Evolutionary conservation across 2,329 filamentous ascomycete species (phyloP), one percentile per base, ranked within the genome.

Genomic region (Ascocoryne sarcoides): DNA sequence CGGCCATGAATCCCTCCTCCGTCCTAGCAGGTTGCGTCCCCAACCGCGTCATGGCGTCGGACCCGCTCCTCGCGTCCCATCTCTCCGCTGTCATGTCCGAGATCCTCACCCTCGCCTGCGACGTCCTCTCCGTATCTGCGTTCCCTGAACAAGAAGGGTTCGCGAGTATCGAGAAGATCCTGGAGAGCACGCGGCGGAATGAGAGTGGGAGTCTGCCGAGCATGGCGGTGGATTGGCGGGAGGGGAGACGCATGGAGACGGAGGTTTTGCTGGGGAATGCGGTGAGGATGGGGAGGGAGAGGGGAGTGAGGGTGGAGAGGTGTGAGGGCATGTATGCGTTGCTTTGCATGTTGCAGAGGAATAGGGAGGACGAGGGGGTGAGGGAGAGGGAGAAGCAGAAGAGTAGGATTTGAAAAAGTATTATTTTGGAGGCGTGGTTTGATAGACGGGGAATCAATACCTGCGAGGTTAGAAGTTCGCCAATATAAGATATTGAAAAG

Each of bases 1-100:
- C 80, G 0, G 75, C 78, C 37, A 82, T 85, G 71, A 86, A 86
- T 62, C 80, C 82, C 0, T 79, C 76, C 1, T 76, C 80, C 2
- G 79, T 85, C 5, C 68, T 86, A 0, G 75, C 73, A 1, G 76
- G 78, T 10, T 78, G 79, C 1, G 65, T 70, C 2, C 71, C 75
- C 39, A 85, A 85, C 55, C 71, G 76, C 33, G 71, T 73, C 46
- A 84, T 86, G 76, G 68, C 76, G 4, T 61, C 63, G 10, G 80
- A 85, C 50, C 59, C 72, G 0, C 79, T 84, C 54, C 62, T 85
- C 29, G 68, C 72, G 32, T 59, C 61, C 16, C 81, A 85, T 57
- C 60, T 85, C 7, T 63, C 69, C 14, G 79, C 71, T 15, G 70
- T 84, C 18, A 87, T 86, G 79, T 64, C 75, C 17, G 82, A 87